These are phyloP conservation scores for Botrytis sinoallii DNA, from an alignment of 2,329 filamentous ascomycete genomes.

Conservation along the genomic window DNA sequence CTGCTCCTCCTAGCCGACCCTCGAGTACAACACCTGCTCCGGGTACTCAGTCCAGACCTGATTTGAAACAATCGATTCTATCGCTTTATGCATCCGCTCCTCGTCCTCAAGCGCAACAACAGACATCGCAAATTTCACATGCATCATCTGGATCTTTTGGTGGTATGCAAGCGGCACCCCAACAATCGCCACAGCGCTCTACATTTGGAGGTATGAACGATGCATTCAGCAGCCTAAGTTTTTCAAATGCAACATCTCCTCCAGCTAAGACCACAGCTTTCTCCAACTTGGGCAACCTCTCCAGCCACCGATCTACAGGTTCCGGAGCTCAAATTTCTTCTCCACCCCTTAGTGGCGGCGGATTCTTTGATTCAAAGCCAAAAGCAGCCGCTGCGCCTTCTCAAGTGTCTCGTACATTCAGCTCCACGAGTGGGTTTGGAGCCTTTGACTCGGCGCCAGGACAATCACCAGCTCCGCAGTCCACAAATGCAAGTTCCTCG, in stretches of 20 bases:
- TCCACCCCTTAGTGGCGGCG: constrained; percentile 57
- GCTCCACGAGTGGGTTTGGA: constrained; percentile 60
- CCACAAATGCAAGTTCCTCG: constrained; percentile 45
- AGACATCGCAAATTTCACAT: constrained; percentile 46
- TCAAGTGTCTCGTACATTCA: constrained; percentile 50
- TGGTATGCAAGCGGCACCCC: constrained; percentile 51
- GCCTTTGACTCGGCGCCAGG: constrained; percentile 50
- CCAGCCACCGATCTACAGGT: constrained; percentile 41
- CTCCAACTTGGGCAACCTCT: constrained; percentile 45
- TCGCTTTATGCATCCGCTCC: constrained; percentile 87
- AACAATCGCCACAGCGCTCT: constrained; percentile 45
- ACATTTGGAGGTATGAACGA: constrained; percentile 63
- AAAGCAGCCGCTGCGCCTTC: constrained; percentile 46
- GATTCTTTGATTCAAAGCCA: constrained; percentile 79
- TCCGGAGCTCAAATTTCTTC: constrained; percentile 43
- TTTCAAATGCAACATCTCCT: constrained; percentile 47
- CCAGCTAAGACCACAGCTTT: constrained; percentile 45
- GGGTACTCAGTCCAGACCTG: constrained; percentile 72
- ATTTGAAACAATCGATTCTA: constrained; percentile 95
- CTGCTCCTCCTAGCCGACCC: constrained; percentile 72
- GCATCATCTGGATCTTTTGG: constrained; percentile 63
- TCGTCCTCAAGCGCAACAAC: constrained; percentile 63
- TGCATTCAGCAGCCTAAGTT: constrained; percentile 71
- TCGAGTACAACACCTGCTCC: constrained; percentile 71
- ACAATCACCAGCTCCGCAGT: constrained; percentile 42